These are phyloP conservation scores for Penicillium flavigenum DNA, from an alignment of 495 filamentous ascomycete genomes.

Conservation along the genomic window DNA sequence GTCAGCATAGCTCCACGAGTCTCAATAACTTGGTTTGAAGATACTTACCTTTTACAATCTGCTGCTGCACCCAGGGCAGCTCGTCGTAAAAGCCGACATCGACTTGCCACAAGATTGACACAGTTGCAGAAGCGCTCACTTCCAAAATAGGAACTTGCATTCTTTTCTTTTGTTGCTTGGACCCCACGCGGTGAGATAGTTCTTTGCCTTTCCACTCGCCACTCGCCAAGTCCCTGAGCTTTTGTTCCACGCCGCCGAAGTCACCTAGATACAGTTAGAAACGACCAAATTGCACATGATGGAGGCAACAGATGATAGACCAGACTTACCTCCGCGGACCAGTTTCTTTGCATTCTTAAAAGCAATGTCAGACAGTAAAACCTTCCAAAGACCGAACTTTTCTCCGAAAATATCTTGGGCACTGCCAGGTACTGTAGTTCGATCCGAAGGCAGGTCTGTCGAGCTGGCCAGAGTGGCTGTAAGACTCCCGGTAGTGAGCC, in stretches of 20 bases:
- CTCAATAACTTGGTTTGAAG: neutral
- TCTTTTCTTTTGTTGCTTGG: constrained; percentile 8
- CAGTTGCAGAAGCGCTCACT: constrained; percentile 8
- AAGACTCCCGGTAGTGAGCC: neutral
- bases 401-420: constrained; percentile 28
- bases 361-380: constrained; percentile 37
- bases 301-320: neutral
- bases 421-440: neutral
- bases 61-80: constrained; percentile 19
- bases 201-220: constrained; percentile 28
- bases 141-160: constrained; percentile 19
- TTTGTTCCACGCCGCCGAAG: constrained; percentile 17
- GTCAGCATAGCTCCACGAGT: neutral
- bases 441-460: neutral
- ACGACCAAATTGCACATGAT: neutral
- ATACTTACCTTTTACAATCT: constrained; percentile 23
- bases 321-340: constrained; percentile 2
- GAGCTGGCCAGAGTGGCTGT: neutral
- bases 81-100: constrained; percentile 33
- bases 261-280: constrained; percentile 8
- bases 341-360: constrained; percentile 25
- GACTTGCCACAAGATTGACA: constrained; percentile 39
- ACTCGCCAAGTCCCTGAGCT: constrained; percentile 31
- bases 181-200: constrained; percentile 6
- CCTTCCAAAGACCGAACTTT: constrained; percentile 39